phyloP scores from a whole-genome alignment of 2,329 filamentous ascomycete genomes.

The Sporothrix inflata region DNA sequence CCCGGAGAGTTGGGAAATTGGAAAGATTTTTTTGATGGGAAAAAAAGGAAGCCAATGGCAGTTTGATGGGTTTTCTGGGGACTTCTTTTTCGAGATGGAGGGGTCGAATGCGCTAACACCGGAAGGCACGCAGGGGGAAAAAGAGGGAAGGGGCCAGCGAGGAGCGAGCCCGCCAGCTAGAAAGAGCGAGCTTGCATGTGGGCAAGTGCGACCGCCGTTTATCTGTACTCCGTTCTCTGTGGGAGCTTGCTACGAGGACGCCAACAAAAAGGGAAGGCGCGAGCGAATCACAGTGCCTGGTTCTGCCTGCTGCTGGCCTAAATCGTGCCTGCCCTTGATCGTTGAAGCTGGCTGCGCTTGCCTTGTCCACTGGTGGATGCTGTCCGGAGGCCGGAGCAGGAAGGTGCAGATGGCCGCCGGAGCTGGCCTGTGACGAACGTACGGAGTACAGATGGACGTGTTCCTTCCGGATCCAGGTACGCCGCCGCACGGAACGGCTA shows the following conservation, averaged over 20 bases:
- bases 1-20: neutral
- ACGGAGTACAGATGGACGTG: neutral
- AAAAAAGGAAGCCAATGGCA: slow-evolving; percentile 14
- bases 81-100: slow-evolving; percentile 24
- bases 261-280: slow-evolving; percentile 1
- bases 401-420: neutral
- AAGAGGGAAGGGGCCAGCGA: neutral
- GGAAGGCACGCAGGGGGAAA: slow-evolving; percentile 17
- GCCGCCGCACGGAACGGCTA: neutral
- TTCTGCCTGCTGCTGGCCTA: neutral
- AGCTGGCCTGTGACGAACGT: slow-evolving; percentile 2
- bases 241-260: neutral
- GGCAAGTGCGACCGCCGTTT: slow-evolving; percentile 10
- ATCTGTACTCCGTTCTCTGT: neutral
- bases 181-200: slow-evolving; percentile 7
- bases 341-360: neutral
- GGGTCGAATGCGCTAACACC: slow-evolving; percentile 26
- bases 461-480: slow-evolving; percentile 6
- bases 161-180: neutral
- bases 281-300: slow-evolving; percentile 15
- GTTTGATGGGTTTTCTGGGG: slow-evolving; percentile 10
- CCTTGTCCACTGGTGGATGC: slow-evolving; percentile 1
- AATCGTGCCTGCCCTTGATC: neutral
- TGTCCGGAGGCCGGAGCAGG: slow-evolving; percentile 15
- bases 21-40: slow-evolving; percentile 19